These are phyloP conservation scores for Sarcomyxa edulis DNA, from an alignment of 768 basidiomycete genomes.

Conservation along the genomic window DNA sequence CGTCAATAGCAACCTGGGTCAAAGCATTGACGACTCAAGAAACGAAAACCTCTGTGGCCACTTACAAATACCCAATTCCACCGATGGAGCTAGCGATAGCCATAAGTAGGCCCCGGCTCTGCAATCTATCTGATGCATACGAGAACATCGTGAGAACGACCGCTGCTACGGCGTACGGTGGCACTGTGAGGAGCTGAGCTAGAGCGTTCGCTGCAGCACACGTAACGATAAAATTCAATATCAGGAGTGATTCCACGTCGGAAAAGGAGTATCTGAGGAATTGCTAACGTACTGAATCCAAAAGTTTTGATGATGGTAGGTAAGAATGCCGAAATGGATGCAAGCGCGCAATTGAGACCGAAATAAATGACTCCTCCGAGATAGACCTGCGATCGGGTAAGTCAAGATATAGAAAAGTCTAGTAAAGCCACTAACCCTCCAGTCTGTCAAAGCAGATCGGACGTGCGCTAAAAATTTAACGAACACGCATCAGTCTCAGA, in stretches of 20 bases:
- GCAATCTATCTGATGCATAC: conserved; percentile 60
- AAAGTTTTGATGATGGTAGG: conserved; percentile 78
- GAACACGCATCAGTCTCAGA: neutral
- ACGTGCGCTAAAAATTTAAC: conserved; percentile 55
- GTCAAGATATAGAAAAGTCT: neutral
- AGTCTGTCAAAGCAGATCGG: conserved; percentile 58
- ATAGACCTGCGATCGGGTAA: conserved; percentile 40
- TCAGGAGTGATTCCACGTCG: neutral
- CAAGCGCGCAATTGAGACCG: conserved; percentile 68
- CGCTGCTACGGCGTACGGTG: conserved; percentile 72
- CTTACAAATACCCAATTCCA: conserved; percentile 61
- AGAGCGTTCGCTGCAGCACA: conserved; percentile 46
- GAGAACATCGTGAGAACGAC: conserved; percentile 55
- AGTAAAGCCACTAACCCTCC: conserved; percentile 45
- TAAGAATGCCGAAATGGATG: conserved; percentile 79
- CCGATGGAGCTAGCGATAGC: conserved; percentile 37
- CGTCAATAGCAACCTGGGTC: conserved; percentile 46
- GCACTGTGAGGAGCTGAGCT: conserved; percentile 74
- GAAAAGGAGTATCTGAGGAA: neutral
- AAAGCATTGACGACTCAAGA: neutral
- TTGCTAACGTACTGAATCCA: conserved; percentile 62
- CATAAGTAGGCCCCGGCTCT: conserved; percentile 52
- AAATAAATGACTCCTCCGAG: conserved; percentile 71
- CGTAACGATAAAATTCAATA: conserved; percentile 5
- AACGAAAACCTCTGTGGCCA: conserved; percentile 1